Percentiles rank a stretch among this genome's conserved stretches.
phyloP scores from a whole-genome alignment of 768 basidiomycete species.

The Holtermannia corniformis region DNA sequence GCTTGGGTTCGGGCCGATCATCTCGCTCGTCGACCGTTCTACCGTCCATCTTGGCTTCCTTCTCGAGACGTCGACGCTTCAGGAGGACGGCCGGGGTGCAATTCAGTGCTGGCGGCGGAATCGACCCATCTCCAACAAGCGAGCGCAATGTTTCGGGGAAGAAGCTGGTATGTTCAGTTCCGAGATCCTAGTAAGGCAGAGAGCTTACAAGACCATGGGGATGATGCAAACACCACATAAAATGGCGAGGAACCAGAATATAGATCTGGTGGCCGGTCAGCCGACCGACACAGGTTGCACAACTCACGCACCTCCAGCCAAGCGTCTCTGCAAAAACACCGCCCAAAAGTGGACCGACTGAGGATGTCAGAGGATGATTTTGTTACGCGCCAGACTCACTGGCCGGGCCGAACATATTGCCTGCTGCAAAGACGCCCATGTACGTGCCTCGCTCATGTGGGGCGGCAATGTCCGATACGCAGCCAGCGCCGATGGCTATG shows the following conservation, averaged over 20 bases:
- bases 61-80: slow-evolving; percentile 1
- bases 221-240: slow-evolving; percentile 19
- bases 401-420: slow-evolving; percentile 24
- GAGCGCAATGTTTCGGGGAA: slow-evolving; percentile 47
- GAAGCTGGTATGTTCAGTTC: slow-evolving; percentile 24
- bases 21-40: no score
- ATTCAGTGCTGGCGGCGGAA: slow-evolving; percentile 16
- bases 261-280: slow-evolving; percentile 14
- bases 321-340: slow-evolving; percentile 49
- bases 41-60: no score
- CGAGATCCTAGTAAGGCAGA: neutral
- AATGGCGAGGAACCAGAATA: slow-evolving; percentile 38
- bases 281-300: neutral
- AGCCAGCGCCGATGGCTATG: slow-evolving; percentile 68
- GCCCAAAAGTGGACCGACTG: slow-evolving; percentile 49
- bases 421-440: slow-evolving; percentile 53
- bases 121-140: slow-evolving; percentile 36
- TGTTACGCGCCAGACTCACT: slow-evolving; percentile 9
- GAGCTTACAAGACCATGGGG: slow-evolving; percentile 43
- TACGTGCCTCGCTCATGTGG: slow-evolving; percentile 66
- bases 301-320: slow-evolving; percentile 50
- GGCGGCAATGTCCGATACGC: slow-evolving; percentile 66
- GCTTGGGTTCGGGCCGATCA: no score
- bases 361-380: slow-evolving; percentile 3
- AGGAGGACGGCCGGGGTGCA: slow-evolving; percentile 18